Evolutionary conservation across 2,329 filamentous ascomycete species (phyloP).

Genomic region (Neodidymelliopsis sp.): DNA sequence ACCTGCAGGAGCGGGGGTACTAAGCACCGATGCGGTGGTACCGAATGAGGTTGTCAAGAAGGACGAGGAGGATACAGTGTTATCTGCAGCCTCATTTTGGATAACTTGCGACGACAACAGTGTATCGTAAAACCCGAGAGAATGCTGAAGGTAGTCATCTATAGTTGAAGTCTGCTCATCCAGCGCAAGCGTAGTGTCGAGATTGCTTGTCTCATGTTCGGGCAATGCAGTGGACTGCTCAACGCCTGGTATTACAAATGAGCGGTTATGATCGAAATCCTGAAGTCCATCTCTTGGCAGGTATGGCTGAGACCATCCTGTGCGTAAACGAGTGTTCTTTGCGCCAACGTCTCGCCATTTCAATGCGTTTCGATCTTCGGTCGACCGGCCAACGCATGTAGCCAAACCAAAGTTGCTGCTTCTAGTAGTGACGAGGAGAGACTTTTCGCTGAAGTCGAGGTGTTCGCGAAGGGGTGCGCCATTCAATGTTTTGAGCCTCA

Average conservation of each 20-base stretch:
- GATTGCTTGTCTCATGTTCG: constrained; percentile 28
- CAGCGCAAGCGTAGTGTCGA: constrained; percentile 36
- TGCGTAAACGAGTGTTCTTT: constrained; percentile 27
- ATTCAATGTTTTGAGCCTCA: constrained; percentile 60
- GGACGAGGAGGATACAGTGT: constrained; percentile 42
- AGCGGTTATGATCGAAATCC: constrained; percentile 14
- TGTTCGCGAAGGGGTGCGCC: constrained; percentile 66
- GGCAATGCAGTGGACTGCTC: constrained; percentile 15
- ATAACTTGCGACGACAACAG: constrained; percentile 66
- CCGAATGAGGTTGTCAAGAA: constrained; percentile 49
- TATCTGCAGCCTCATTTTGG: constrained; percentile 30
- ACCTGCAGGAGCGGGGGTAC: constrained; percentile 30
- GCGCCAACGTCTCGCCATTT: constrained; percentile 42
- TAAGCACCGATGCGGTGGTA: constrained; percentile 36
- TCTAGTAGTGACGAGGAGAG: constrained; percentile 59
- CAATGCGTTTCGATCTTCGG: constrained; percentile 10
- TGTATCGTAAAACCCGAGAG: constrained; percentile 73
- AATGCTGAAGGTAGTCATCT: constrained; percentile 75
- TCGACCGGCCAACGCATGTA: not conserved
- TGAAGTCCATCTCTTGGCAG: constrained; percentile 23
- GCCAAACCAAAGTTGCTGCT: constrained; percentile 51
- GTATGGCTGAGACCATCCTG: constrained; percentile 45
- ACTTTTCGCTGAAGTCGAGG: constrained; percentile 62
- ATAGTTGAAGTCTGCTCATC: constrained; percentile 23
- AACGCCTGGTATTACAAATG: constrained; percentile 28